Evolutionary conservation across 164 flowering plant species (phyloP), one percentile per base, ranked within the genome.

Genomic region (Vitis labrusca): DNA sequence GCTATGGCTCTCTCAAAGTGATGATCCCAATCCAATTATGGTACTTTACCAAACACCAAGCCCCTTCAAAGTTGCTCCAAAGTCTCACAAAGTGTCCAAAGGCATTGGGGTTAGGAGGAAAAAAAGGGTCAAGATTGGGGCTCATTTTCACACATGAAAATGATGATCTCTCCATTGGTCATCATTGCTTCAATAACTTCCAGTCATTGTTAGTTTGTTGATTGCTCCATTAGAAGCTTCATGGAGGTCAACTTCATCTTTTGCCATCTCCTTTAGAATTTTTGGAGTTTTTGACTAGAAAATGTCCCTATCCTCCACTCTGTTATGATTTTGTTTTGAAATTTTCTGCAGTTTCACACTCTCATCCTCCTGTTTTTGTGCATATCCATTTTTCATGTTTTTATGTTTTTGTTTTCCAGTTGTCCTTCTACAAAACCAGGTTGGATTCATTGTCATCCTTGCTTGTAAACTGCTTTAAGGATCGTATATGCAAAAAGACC

Each of bases 151-250:
- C n/a, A 53, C 7, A 53, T 53, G 56, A 53, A 53, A 53, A 37
- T 13, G 7, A 53, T 53, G 56, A n/a, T 53, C 56, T 53, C 56
- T 11, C n/a, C 56, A 44, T 14, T 61, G 50, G 11, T 11, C 9
- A 61, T 60, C 16, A 61, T 15, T 30, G 17, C 17, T 30, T 37
- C 50, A 37, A 37, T 12, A 37, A 32, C 23, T 47, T 29, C 47
- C 1, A 37, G 50, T 61, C 23, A 27, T 37, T 23, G 44, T 4
- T 15, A n/a, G 13, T n/a, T 55, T 55, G 52, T 37, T 56, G 70
- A 57, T 32, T 16, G 15, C 61, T 66, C 70, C 70, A 66, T 15
- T 51, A 65, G 69, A 67, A 73, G 66, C 27, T 71, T 71, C 73
- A 9, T 50, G 67, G 47, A 14, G 50, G 68, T 55, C 63, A 71